These are phyloP conservation scores for Aspergillaceae sp. DNA, from an alignment of 2,329 filamentous ascomycete genomes.

Conservation along the genomic window DNA sequence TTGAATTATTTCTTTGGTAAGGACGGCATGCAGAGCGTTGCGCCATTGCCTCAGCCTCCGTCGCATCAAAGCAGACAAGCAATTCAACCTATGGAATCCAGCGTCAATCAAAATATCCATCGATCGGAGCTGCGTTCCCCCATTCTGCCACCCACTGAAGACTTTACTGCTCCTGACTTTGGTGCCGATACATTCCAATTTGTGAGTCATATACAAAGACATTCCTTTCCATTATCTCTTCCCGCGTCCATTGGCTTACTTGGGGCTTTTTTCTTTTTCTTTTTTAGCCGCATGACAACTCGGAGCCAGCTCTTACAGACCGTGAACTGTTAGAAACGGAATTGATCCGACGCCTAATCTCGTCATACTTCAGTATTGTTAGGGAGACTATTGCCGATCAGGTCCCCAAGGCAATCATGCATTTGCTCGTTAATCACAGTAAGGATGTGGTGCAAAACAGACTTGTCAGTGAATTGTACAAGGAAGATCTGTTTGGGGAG, in stretches of 20 bases:
- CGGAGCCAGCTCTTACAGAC: conserved; percentile 84
- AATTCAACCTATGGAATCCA: conserved; percentile 69
- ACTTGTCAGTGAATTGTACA: conserved; percentile 90
- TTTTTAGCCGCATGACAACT: conserved; percentile 35
- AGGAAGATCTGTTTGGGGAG: conserved; percentile 81
- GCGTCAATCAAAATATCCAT: conserved; percentile 74
- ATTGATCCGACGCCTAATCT: conserved; percentile 90
- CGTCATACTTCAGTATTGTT: conserved; percentile 98
- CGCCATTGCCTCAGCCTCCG: conserved; percentile 33
- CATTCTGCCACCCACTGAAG: conserved; percentile 35
- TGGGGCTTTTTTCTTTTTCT: not conserved
- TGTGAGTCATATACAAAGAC: conserved; percentile 32
- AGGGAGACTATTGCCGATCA: conserved; percentile 97
- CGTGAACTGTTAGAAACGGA: conserved; percentile 96
- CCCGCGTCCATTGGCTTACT: conserved; percentile 2
- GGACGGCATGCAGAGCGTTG: conserved; percentile 51
- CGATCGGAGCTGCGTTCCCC: conserved; percentile 46
- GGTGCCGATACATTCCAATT: conserved; percentile 37
- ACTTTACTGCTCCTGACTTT: conserved; percentile 32
- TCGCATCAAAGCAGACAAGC: conserved; percentile 54
- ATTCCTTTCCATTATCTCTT: not conserved
- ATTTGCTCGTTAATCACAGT: conserved; percentile 94
- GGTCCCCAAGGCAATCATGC: conserved; percentile 98
- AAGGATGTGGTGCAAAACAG: conserved; percentile 97
- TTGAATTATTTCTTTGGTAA: conserved; percentile 99